These are phyloP conservation scores for Sphagnurus paluster DNA, from an alignment of 1,284 basidiomycete genomes.

Conservation along the genomic window DNA sequence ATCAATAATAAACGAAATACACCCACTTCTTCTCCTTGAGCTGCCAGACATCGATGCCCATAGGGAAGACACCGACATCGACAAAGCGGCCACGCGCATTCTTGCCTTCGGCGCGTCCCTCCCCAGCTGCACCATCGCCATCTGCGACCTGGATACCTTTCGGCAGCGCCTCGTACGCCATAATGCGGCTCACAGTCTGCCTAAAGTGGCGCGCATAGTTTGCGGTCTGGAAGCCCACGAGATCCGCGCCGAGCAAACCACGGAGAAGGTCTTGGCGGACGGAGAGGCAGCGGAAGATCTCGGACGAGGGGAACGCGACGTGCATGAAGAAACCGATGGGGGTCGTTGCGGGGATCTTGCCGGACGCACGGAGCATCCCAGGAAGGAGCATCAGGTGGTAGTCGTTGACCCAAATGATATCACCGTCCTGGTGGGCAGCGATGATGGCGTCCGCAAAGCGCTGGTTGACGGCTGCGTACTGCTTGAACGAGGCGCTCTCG, in stretches of 20 bases:
- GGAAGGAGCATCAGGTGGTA: slow-evolving; percentile 88
- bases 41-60: slow-evolving; percentile 83
- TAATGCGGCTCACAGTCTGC: slow-evolving; percentile 82
- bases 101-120: slow-evolving; percentile 24
- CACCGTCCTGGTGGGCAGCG: slow-evolving; percentile 74
- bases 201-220: slow-evolving; percentile 79
- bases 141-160: slow-evolving; percentile 73
- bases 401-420: slow-evolving; percentile 85
- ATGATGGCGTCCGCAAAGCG: slow-evolving; percentile 82
- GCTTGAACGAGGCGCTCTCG: slow-evolving; percentile 74
- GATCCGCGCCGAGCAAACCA: slow-evolving; percentile 69
- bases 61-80: slow-evolving; percentile 85
- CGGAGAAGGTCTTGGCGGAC: slow-evolving; percentile 65
- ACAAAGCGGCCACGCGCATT: slow-evolving; percentile 59
- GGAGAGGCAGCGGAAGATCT: slow-evolving; percentile 84
- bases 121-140: slow-evolving; percentile 24
- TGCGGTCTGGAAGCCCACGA: slow-evolving; percentile 82
- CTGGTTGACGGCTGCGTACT: slow-evolving; percentile 83
- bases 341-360: slow-evolving; percentile 53
- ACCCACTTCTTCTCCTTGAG: slow-evolving; percentile 68
- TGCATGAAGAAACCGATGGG: slow-evolving; percentile 90
- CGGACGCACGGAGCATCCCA: slow-evolving; percentile 61
- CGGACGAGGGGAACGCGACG: slow-evolving; percentile 85
- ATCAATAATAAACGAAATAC: slow-evolving; percentile 5
- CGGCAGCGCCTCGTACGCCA: slow-evolving; percentile 80